Evolutionary conservation across 2,329 filamentous ascomycete genomes (phyloP).

Genomic region (Xylariales sp.): DNA sequence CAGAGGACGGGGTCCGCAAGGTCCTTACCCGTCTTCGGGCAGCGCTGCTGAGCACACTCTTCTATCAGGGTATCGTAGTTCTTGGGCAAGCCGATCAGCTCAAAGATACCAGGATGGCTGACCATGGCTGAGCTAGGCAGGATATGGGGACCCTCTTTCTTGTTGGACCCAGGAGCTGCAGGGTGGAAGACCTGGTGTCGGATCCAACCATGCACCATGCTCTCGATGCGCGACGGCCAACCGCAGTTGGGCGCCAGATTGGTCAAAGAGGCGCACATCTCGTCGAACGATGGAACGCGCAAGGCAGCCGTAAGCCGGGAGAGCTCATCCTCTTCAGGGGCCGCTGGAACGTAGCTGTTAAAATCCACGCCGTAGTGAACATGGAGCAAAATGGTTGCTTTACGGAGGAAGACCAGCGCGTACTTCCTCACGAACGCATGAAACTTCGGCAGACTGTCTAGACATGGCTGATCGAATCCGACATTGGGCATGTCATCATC

Average conservation of each 20-base stretch:
- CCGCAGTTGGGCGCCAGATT: conserved; percentile 37
- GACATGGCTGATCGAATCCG: conserved; percentile 51
- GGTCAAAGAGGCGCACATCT: conserved; percentile 64
- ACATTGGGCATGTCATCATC: conserved; percentile 33
- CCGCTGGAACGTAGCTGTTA: conserved; percentile 60
- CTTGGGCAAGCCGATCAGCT: conserved; percentile 85
- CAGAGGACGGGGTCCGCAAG: conserved; percentile 87
- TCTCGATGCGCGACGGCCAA: conserved; percentile 42
- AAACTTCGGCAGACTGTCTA: conserved; percentile 49
- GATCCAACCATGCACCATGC: conserved; percentile 66
- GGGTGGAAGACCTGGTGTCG: conserved; percentile 50
- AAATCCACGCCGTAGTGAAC: conserved; percentile 88
- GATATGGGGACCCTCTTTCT: conserved; percentile 8
- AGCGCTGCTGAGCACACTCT: conserved; percentile 77
- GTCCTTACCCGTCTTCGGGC: conserved; percentile 87
- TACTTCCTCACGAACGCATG: conserved; percentile 70
- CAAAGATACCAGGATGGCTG: conserved; percentile 87
- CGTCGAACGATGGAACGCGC: conserved; percentile 70
- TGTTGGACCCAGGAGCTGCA: conserved; percentile 8
- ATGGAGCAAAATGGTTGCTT: conserved; percentile 76
- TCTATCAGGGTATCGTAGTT: conserved; percentile 92
- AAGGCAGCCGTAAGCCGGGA: conserved; percentile 74
- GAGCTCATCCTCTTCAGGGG: conserved; percentile 69
- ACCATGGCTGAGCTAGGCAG: conserved; percentile 41
- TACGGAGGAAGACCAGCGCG: conserved; percentile 84